Conservation (phyloP, 129 eudicot species). For the Centaurea solstitialis region DNA sequence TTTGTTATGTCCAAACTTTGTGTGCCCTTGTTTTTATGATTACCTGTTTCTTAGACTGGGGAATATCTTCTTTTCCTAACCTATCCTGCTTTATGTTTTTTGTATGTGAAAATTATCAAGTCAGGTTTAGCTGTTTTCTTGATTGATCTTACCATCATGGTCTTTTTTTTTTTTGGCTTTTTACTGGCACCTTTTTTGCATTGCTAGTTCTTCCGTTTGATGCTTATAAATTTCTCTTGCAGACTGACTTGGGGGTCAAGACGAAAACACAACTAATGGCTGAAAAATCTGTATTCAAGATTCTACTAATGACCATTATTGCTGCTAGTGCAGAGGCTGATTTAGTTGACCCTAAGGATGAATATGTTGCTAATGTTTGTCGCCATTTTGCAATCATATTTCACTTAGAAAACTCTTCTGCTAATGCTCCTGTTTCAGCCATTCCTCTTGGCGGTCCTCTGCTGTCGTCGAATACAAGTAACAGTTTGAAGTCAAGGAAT, state of each 20-base stretch:
- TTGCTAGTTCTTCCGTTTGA: not conserved
- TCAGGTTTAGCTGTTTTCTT: not conserved
- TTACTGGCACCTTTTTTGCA: conserved; percentile 5
- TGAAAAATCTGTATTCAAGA: conserved; percentile 91
- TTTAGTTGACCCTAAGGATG: conserved; percentile 72
- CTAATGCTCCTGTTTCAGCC: conserved; percentile 44
- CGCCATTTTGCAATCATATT: conserved; percentile 96
- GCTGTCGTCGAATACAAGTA: conserved; percentile 50
- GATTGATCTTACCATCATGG: not conserved
- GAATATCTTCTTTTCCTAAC: not conserved
- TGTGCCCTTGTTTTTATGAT: not conserved
- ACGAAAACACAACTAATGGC: conserved; percentile 99
- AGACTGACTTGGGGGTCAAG: conserved; percentile 97
- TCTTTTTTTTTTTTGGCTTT: not conserved
- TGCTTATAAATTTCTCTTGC: conserved; percentile 29
- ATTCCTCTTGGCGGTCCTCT: conserved; percentile 65
- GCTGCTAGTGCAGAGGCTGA: conserved; percentile 91
- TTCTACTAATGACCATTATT: conserved; percentile 84
- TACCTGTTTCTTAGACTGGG: not conserved
- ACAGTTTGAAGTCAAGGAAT: conserved; percentile 49
- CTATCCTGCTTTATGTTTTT: not conserved
- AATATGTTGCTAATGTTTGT: conserved; percentile 70
- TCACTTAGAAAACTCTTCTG: conserved; percentile 64
- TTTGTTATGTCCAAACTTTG: not conserved
- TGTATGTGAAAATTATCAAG: not conserved